Conservation (phyloP, 768 basidiomycete genomes). For the Cystofilobasidium bisporidii region DNA sequence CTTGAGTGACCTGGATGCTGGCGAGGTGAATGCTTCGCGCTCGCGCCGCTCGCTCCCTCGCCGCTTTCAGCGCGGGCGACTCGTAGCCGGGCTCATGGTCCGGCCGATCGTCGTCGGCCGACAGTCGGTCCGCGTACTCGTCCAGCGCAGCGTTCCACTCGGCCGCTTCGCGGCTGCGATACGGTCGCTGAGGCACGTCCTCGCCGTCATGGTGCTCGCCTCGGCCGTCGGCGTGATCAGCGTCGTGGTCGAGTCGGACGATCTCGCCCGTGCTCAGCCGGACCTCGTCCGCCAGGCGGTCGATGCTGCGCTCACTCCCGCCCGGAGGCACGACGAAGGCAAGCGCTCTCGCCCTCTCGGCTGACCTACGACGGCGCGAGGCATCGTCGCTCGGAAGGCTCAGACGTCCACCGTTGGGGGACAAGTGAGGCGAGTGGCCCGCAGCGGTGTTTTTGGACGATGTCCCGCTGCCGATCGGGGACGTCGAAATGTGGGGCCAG, state of each 20-base stretch:
- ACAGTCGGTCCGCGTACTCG: background rate
- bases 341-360: slow-evolving; percentile 34
- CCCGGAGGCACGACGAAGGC: slow-evolving; percentile 67
- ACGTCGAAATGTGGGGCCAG: background rate
- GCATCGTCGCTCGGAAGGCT: background rate
- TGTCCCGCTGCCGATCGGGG: background rate
- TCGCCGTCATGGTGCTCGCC: background rate
- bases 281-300: slow-evolving; percentile 50
- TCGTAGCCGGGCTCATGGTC: background rate
- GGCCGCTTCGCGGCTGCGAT: background rate
- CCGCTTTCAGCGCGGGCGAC: slow-evolving; percentile 15
- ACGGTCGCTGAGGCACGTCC: background rate
- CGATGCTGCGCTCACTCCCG: slow-evolving; percentile 47
- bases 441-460: background rate
- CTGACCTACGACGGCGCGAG: background rate
- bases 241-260: slow-evolving; percentile 11
- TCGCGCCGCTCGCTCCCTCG: slow-evolving; percentile 16
- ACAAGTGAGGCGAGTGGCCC: background rate
- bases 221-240: too few species aligned
- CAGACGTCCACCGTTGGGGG: background rate
- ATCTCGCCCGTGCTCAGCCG: slow-evolving; percentile 30
- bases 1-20: slow-evolving; percentile 1
- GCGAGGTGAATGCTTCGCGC: slow-evolving; percentile 14
- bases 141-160: background rate
- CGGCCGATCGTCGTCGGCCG: background rate